Conservation (phyloP, 768 basidiomycete genomes). For the Trametes elegans region DNA sequence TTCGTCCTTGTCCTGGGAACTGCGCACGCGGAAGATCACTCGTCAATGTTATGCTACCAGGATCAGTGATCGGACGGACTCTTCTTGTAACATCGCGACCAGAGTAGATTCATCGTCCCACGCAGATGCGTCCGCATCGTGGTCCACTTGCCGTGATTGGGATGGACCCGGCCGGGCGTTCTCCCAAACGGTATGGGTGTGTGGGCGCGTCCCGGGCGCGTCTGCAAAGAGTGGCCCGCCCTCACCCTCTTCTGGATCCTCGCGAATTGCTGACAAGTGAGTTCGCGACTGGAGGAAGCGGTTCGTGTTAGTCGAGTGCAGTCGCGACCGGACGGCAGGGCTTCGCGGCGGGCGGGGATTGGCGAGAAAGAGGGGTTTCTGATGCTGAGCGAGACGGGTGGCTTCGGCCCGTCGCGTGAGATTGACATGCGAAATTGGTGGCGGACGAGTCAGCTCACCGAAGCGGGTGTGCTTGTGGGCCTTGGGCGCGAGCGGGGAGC, state of each 20-base stretch:
- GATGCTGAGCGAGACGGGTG: constrained; percentile 9
- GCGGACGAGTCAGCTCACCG: background rate
- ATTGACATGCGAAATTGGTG: background rate
- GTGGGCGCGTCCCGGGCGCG: no score
- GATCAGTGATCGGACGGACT: constrained; percentile 8
- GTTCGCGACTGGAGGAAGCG: constrained; percentile 15
- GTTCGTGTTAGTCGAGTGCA: constrained; percentile 16
- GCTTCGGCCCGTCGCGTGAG: constrained; percentile 11
- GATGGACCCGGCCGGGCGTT: constrained; percentile 1
- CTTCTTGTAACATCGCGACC: constrained; percentile 30
- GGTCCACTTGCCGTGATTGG: background rate
- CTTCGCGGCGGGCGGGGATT: constrained; percentile 8
- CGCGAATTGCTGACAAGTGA: constrained; percentile 19
- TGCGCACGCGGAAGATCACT: constrained; percentile 17
- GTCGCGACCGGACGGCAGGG: constrained; percentile 13
- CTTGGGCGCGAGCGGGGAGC: constrained; percentile 13
- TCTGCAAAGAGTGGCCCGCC: no score
- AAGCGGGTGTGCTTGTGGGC: constrained; percentile 8
- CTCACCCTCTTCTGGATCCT: constrained; percentile 19
- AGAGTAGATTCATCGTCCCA: constrained; percentile 35
- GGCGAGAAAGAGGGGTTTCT: constrained; percentile 16
- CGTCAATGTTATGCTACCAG: background rate
- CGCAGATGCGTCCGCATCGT: constrained; percentile 23
- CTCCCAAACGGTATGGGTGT: background rate
- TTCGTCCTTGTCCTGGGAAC: constrained; percentile 21